These are phyloP conservation scores for Populus ilicifolia DNA, from an alignment of 345 rosid genomes.

Conservation along the genomic window DNA sequence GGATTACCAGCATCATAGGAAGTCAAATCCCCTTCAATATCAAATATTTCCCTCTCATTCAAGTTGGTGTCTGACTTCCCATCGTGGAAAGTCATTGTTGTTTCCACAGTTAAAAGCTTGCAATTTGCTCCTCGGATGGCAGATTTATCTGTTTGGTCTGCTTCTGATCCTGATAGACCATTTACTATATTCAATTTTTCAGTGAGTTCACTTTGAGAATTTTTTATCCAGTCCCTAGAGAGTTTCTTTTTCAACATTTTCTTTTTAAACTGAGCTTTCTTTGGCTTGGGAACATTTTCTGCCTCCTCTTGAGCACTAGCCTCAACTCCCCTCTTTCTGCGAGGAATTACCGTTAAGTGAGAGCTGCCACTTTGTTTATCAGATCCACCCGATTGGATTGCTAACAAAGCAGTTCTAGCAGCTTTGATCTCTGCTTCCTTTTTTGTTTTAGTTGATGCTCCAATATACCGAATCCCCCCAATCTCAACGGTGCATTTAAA, in stretches of 20 bases:
- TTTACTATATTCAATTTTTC: not conserved
- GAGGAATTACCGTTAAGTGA: conserved; percentile 72
- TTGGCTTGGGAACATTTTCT: conserved; percentile 46
- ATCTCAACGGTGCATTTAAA: conserved; percentile 72
- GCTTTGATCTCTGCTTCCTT: conserved; percentile 90
- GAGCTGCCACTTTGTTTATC: conserved; percentile 23
- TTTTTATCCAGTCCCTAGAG: conserved; percentile 1
- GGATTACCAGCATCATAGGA: conserved; percentile 18
- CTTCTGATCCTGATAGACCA: conserved; percentile 11
- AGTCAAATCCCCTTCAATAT: conserved; percentile 10
- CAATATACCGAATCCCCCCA: conserved; percentile 77
- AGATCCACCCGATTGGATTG: conserved; percentile 46
- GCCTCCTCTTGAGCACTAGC: conserved; percentile 32
- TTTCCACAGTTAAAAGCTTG: conserved; percentile 6
- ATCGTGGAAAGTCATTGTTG: conserved; percentile 8
- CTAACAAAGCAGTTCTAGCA: conserved; percentile 84
- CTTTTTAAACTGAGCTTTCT: conserved; percentile 54
- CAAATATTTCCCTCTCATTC: conserved; percentile 13
- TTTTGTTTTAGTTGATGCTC: conserved; percentile 67
- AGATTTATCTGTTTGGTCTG: conserved; percentile 17
- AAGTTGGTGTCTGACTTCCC: conserved; percentile 5
- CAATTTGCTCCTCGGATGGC: conserved; percentile 1
- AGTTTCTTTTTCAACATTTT: conserved; percentile 35
- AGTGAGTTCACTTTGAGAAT: conserved; percentile 11
- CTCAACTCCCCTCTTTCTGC: conserved; percentile 56